Evolutionary conservation across 306 rosid species (phyloP).

Genomic region (Urtica urens): DNA sequence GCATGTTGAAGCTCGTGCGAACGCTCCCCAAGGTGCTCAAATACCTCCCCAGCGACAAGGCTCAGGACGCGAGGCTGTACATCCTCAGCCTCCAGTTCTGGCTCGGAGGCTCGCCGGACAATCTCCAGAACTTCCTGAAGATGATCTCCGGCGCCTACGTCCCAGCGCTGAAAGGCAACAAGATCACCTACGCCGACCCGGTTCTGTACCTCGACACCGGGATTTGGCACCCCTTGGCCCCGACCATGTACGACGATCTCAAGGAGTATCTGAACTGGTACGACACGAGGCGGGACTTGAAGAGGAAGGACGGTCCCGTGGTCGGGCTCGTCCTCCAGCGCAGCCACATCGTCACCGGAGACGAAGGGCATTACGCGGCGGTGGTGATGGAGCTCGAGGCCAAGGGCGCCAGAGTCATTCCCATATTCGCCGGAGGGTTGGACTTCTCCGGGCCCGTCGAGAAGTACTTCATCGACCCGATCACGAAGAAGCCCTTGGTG

Average conservation of each 20-base stretch:
- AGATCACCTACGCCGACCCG: constrained; percentile 76
- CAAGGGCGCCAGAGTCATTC: constrained; percentile 88
- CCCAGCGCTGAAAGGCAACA: constrained; percentile 64
- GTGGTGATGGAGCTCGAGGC: constrained; percentile 97
- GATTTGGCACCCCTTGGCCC: constrained; percentile 97
- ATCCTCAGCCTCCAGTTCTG: constrained; percentile 88
- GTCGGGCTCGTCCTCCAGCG: constrained; percentile 82
- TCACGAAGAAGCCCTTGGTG: constrained; percentile 66
- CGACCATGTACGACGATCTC: constrained; percentile 94
- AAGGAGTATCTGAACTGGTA: constrained; percentile 98
- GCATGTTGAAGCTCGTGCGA: constrained; percentile 94
- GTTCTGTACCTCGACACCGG: constrained; percentile 85
- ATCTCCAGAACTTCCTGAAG: constrained; percentile 73
- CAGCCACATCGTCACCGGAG: constrained; percentile 98
- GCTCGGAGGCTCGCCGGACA: constrained; percentile 98
- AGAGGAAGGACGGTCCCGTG: constrained; percentile 44
- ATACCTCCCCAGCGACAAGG: constrained; percentile 93
- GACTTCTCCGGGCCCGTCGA: constrained; percentile 97
- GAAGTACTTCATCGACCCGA: constrained; percentile 66
- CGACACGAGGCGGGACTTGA: constrained; percentile 84
- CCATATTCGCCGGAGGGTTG: constrained; percentile 87
- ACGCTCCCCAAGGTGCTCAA: constrained; percentile 90
- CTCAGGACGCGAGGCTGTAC: constrained; percentile 90
- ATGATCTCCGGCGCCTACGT: constrained; percentile 81
- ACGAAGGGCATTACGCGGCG: constrained; percentile 93